Base-by-base conservation (phyloP, 176 grass and related monocot species). In the Calamus simplicifolius region DNA sequence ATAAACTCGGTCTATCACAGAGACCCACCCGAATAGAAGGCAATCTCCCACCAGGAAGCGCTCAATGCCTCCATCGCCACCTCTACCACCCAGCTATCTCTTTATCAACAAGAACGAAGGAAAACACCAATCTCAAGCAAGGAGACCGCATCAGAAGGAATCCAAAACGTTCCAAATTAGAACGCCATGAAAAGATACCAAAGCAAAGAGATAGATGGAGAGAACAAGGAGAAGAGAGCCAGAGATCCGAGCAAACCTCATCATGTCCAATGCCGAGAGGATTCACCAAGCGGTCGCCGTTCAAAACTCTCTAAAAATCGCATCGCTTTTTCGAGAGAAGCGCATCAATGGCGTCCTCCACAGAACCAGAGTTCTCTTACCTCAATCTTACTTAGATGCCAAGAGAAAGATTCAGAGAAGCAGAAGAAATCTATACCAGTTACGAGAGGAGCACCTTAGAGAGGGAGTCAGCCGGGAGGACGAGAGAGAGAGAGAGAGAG, bases 111-210 rank as follows among this genome's bases (percentile, higher is more conserved):
- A 54, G 19, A 54, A 21, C 53, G 18, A 18, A 55, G 21, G n/a
- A 55, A 55, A 55, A 55, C 53, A 55, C 21, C 53, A 18, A 55
- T 55, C 53, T 55, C 18, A 55, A 55, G 53, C 18, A n/a, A 55
- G 17, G 53, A 55, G 53, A 25, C 53, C 16, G 8, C 53, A 12
- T 19, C 3, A 55, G 53, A 25, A 21, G 2, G 21, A 55, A 55
- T 19, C 53, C 53, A 19, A 55, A 43, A 43, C 8, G 8, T 43
- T 43, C 35, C 8, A 43, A 43, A 43, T 43, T 43, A 43, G 35
- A 43, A 43, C 35, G 35, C 35, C 35, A 43, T 43, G 10, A 13
- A 43, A 43, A 43, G 35, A 43, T 3, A 55, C 53, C n/a, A 55
- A 55, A 55, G 18, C 21, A 18, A 6, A 7, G 6, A 19, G 21